A percentile compares a stretch with the other conserved stretches of the same genome.
Conservation (phyloP, 2,329 filamentous ascomycete genomes). For the Trichoderma afroharzianum region DNA sequence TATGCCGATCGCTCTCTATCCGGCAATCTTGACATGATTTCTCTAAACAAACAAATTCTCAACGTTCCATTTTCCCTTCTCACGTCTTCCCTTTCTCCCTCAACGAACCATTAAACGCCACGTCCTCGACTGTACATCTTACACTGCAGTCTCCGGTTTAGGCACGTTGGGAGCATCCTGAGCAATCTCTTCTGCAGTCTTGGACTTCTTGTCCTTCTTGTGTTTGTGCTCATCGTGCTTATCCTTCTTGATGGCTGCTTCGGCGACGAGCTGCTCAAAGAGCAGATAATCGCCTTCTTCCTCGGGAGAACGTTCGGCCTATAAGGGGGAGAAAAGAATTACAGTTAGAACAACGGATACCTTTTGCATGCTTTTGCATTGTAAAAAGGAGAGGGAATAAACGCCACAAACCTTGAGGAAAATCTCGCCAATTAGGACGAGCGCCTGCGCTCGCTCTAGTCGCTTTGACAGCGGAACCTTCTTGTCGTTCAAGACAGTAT, state of each 20-base stretch:
- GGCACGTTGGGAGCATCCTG: constrained; percentile 27
- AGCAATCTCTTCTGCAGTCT: constrained; percentile 27
- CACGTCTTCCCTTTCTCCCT: neutral
- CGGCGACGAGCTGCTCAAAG: constrained; percentile 95
- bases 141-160: constrained; percentile 14
- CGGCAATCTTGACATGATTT: constrained; percentile 13
- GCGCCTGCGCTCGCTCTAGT: constrained; percentile 83
- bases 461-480: constrained; percentile 80
- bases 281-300: constrained; percentile 99
- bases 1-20: constrained; percentile 17
- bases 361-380: too few species aligned
- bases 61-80: neutral
- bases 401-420: constrained; percentile 68
- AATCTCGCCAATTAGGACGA: constrained; percentile 84
- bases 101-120: neutral
- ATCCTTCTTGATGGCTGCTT: constrained; percentile 93
- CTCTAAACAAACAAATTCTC: constrained; percentile 14
- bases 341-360: constrained; percentile 12
- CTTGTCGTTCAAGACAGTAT: constrained; percentile 75
- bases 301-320: constrained; percentile 87
- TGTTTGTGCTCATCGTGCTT: constrained; percentile 64
- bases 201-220: constrained; percentile 48
- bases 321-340: neutral
- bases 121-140: neutral
- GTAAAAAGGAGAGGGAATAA: neutral